Evolutionary conservation across 2,329 filamentous ascomycete genomes (phyloP), one percentile per base, ranked within the genome.

Genomic region (Allantophomopsis lycopodina): DNA sequence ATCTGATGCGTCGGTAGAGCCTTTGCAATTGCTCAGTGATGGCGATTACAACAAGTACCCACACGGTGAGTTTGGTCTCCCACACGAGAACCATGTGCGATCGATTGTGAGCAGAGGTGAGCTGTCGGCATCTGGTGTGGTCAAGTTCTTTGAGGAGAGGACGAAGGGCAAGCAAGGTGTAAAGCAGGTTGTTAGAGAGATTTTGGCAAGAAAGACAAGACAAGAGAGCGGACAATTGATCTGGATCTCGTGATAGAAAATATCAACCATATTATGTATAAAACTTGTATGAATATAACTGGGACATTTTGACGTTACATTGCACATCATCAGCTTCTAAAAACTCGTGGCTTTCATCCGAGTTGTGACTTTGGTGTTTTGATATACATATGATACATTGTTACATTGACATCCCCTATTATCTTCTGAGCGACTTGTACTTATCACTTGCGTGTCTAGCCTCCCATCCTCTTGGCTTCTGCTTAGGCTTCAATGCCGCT

Each of bases 11-110:
- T 59, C 67, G 13, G 52, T 43, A 20, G 47, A 62, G 35, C 57
- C 63, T 39, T 62, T 95, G 35, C 47, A 65, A 35, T 66, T 94
- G 39, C 64, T 88, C 42, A 77, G 66, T 42, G 55, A 67, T 39
- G 59, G 64, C 11, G 71, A 82, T 49, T 96, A 80, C 61, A 57
- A 54, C 5, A 64, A 79, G 42, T 95, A 95, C 59, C 89, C 88
- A 1, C 74, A 84, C 57, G 59, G 61, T 11, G 76, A 87, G 35
- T 45, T 48, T 21, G 81, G 79, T 5, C 65, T 95, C 44, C 91
- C 89, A 5, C 70, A 66, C 2, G 88, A 96, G 61, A 49, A 51
- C 32, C 71, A 83, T 38, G 63, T 83, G 12, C 55, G 63, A 53
- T 41, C 50, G 8, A 39, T 69, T 32, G 62, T 79, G 14, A 49